phyloP scores from a whole-genome alignment of 2,329 filamentous ascomycete genomes.

The Tolypocladium endophyticum region DNA sequence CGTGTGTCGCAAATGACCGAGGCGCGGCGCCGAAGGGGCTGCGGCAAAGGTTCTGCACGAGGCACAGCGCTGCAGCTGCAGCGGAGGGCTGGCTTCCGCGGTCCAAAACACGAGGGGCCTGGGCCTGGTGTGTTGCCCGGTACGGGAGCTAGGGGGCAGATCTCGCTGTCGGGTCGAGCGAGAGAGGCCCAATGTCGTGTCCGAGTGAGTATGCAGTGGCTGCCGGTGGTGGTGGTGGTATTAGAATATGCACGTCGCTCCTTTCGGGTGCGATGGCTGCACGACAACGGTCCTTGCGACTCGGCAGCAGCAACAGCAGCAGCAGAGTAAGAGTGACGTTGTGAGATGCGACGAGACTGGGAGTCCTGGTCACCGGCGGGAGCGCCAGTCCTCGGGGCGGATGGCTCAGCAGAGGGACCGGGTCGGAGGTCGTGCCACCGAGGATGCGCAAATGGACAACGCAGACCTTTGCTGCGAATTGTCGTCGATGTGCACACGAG shows the following conservation, averaged over 20 bases:
- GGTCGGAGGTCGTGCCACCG: neutral
- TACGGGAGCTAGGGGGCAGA: constrained; percentile 3
- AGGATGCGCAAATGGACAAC: too few relatives aligned
- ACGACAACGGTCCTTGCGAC: neutral
- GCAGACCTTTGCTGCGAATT: neutral
- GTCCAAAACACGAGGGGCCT: neutral
- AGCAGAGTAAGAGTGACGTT: neutral
- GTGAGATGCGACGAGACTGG: constrained; percentile 1
- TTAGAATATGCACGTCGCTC: constrained; percentile 21
- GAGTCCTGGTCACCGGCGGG: neutral
- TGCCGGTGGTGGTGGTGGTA: constrained; percentile 11
- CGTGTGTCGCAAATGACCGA: constrained; percentile 1
- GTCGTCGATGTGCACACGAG: neutral
- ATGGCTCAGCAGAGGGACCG: neutral
- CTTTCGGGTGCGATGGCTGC: constrained; percentile 13
- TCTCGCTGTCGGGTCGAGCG: constrained; percentile 4
- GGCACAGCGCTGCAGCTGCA: neutral
- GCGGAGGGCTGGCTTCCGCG: neutral
- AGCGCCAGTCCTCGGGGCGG: neutral
- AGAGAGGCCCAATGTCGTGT: constrained; percentile 1
- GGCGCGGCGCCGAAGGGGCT: neutral
- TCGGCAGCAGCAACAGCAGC: neutral
- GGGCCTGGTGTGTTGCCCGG: constrained; percentile 1
- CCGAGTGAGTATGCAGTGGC: constrained; percentile 5
- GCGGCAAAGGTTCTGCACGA: constrained; percentile 1